Base-by-base conservation (phyloP, 148 eudicot genomes). In the Chenopodium berlandieri region DNA sequence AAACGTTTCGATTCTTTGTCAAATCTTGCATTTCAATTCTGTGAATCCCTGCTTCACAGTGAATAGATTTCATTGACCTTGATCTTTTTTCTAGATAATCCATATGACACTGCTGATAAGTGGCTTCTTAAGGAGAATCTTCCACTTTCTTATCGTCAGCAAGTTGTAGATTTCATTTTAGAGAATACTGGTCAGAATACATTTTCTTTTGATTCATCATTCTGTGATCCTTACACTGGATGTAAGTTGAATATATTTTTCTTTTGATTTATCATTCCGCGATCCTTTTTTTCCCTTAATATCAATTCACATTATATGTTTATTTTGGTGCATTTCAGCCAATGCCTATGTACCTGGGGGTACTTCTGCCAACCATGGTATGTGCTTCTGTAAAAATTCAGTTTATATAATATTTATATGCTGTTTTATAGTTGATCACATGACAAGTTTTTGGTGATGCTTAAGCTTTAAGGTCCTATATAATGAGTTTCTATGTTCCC, bases 81-180 rank as follows among this genome's bases (percentile, higher is more conserved):
- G 23, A 56, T 48, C 44, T 71, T 22, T 27, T 78, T 52, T 87
- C 62, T 88, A 97, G 99, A 97, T 85, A 89, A 94, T 89, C 97
- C 97, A 71, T 97, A 94, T 86, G 89, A 80, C 75, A 87, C 90
- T 60, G 99, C 97, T 87, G 98, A 94, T 82, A 97, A 91, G 90
- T 97, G 99, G 99, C 97, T 97, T 80, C 87, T 94, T 60, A 90
- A 91, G 82, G 95, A 97, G 87, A 88, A 92, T 83, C 94, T 97
- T 78, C 99, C 99, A 56, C 86, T 90, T 46, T 86, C 99, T 58
- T 97, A 89, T 79, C 95, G 98, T 14, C 91, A 97, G 83, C 99
- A 97, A 89, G 80, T 97, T 85, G 98, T 97, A 83, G 97, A 94
- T 81, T 94, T 94, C 73, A 97, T 97, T 79, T 80, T 94, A 73